phyloP scores from a whole-genome alignment of 2,329 filamentous ascomycete species.

The Aspergillus tanneri region DNA sequence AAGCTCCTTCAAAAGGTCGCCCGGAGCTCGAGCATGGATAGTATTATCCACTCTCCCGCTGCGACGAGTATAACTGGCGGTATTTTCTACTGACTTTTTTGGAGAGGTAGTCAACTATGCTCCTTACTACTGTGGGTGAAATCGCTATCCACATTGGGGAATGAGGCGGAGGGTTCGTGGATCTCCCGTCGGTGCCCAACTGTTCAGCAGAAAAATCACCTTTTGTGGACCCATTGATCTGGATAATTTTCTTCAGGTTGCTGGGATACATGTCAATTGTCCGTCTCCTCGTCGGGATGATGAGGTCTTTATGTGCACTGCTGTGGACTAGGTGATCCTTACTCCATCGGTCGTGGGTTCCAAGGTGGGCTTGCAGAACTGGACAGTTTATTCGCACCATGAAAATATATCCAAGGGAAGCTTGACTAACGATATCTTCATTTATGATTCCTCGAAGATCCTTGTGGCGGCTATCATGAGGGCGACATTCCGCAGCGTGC shows the following conservation, averaged over 20 bases:
- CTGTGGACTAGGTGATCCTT: background rate
- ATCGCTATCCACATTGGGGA: background rate
- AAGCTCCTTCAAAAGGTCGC: too few relatives aligned
- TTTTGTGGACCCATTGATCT: background rate
- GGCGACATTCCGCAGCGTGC: too few relatives aligned
- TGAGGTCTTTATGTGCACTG: background rate
- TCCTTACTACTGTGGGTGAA: background rate
- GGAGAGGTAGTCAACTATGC: conserved; percentile 1
- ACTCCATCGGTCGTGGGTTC: background rate
- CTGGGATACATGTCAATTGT: conserved; percentile 3
- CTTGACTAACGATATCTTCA: too few relatives aligned
- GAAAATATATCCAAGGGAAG: too few relatives aligned
- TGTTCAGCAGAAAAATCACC: background rate
- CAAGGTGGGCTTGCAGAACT: too few relatives aligned
- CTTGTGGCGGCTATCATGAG: too few relatives aligned
- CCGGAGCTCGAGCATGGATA: too few relatives aligned
- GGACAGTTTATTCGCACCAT: too few relatives aligned
- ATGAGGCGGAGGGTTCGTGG: background rate
- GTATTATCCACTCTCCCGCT: too few relatives aligned
- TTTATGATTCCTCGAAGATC: too few relatives aligned
- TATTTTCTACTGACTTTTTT: too few relatives aligned
- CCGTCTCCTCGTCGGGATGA: background rate
- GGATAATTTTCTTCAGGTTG: conserved; percentile 3
- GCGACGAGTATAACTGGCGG: too few relatives aligned
- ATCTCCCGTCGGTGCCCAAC: background rate